Evolutionary conservation across 2,329 filamentous ascomycete genomes (phyloP), one percentile per base, ranked within the genome.

Genomic region (Verruconis gallopava): DNA sequence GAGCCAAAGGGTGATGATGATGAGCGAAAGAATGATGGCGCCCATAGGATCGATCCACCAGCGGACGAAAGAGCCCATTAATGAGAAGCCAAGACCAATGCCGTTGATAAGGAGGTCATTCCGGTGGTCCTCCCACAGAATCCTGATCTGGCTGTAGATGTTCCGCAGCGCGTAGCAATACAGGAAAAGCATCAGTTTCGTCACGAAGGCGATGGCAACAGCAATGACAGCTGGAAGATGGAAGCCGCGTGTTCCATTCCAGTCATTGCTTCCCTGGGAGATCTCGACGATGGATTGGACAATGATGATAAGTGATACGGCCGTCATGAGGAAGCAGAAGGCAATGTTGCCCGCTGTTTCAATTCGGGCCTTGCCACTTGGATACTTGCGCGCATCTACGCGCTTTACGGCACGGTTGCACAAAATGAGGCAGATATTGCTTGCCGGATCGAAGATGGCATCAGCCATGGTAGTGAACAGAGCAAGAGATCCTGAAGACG

Each of bases 401-500:
- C 76, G 78, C 52, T 81, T 82, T 50, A 95, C 85, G 38, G 91
- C 89, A 38, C 89, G 84, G 60, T 88, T 81, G 46, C 81, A 85
- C 28, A 94, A 62, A 44, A 96, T 85, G 12, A 96, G 71, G 1
- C 84, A 89, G 40, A 95, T 59, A 55, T 94, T 95, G 54, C 82
- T 89, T 54, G 93, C 57, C 5, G 86, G 91, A 56, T 96, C 91
- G 63, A 96, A 96, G 49, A 96, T 71, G 40, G 88, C 79, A 61
- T 98, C 91, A 13, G 88, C 89, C 83, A 93, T 93, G 48, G 89
- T 98, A 13, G 91, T 95, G 66, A 96, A 95, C 37, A 98, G 77
- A 4, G 89, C 94, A 25, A 96, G 73, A n/a, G 86, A 95, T 37
- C 81, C 78, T 0, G 88, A 94, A 0, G 82, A 76, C 36, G 85